A percentile compares a stretch with the other conserved stretches of the same genome.
phyloP scores from a whole-genome alignment of 176 grass and related monocot genomes.

The Saccharum spontaneum region DNA sequence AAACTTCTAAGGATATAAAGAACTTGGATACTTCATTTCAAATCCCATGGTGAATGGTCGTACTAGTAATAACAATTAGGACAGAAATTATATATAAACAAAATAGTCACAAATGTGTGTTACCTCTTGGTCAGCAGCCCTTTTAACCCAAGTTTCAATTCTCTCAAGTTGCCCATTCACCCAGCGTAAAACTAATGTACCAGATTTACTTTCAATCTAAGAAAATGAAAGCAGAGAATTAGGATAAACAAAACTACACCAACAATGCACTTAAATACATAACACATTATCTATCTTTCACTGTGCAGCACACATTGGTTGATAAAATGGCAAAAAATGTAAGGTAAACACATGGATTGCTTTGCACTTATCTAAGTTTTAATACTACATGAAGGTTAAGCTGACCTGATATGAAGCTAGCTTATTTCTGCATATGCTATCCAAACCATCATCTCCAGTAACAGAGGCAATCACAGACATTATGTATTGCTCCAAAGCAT shows the following conservation, averaged over 20 bases:
- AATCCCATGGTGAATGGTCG: not conserved
- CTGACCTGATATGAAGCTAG: slow-evolving; percentile 78
- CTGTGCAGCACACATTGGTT: not conserved
- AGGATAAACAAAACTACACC: slow-evolving; percentile 9
- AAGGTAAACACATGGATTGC: not conserved
- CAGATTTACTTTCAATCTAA: slow-evolving; percentile 88
- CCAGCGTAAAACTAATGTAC: slow-evolving; percentile 86
- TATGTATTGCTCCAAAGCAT: slow-evolving; percentile 82
- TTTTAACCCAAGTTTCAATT: slow-evolving; percentile 91
- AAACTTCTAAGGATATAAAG: not conserved
- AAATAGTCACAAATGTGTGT: slow-evolving; percentile 20
- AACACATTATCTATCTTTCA: slow-evolving; percentile 8
- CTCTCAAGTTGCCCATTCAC: slow-evolving; percentile 93
- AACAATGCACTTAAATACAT: slow-evolving; percentile 10
- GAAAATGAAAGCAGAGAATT: slow-evolving; percentile 8
- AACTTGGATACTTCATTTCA: not conserved
- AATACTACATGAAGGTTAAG: slow-evolving; percentile 22
- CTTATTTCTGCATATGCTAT: slow-evolving; percentile 71
- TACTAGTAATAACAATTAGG: not conserved
- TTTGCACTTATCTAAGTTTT: slow-evolving; percentile 7
- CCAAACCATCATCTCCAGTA: slow-evolving; percentile 76
- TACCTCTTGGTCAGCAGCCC: slow-evolving; percentile 90
- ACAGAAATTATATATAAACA: not conserved
- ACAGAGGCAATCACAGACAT: slow-evolving; percentile 81
- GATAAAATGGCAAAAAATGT: slow-evolving; percentile 11